A percentile compares a stretch with the other conserved stretches of the same genome.
Evolutionary conservation across 352 stramenopile species (phyloP).

Genomic region (Globisporangium paddicum): DNA sequence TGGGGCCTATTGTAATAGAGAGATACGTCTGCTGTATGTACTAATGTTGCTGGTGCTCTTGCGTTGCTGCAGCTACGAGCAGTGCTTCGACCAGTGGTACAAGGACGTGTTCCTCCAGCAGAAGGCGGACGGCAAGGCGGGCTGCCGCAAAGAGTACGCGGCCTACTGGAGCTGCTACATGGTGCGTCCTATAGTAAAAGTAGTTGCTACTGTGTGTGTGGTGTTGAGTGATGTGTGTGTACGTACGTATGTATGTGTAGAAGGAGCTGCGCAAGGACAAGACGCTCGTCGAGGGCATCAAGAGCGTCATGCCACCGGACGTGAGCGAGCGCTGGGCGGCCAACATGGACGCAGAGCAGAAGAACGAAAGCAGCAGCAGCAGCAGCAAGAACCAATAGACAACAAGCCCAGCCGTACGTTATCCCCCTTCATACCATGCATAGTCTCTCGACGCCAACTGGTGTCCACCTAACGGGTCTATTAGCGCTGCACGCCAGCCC

Average conservation of each 20-base stretch:
- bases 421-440: not conserved
- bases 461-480: not conserved
- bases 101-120: constrained; percentile 81
- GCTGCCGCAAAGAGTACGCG: constrained; percentile 79
- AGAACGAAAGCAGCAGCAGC: not conserved
- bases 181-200: constrained; percentile 29
- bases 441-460: not conserved
- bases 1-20: no score
- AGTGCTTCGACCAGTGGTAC: constrained; percentile 88
- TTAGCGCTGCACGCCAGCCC: constrained; percentile 64
- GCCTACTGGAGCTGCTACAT: constrained; percentile 69
- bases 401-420: not conserved
- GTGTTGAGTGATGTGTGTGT: not conserved
- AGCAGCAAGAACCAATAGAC: constrained; percentile 10
- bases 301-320: constrained; percentile 60
- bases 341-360: constrained; percentile 3
- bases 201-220: not conserved
- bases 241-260: constrained; percentile 17
- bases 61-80: constrained; percentile 42
- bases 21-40: not conserved
- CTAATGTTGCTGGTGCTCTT: not conserved
- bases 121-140: constrained; percentile 63
- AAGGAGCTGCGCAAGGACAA: constrained; percentile 62
- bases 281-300: constrained; percentile 51
- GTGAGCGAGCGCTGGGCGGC: constrained; percentile 39